Percentiles rank a stretch among this genome's conserved stretches.
phyloP scores from a whole-genome alignment of 73 alveolate species.

The Effrenium voratum region DNA sequence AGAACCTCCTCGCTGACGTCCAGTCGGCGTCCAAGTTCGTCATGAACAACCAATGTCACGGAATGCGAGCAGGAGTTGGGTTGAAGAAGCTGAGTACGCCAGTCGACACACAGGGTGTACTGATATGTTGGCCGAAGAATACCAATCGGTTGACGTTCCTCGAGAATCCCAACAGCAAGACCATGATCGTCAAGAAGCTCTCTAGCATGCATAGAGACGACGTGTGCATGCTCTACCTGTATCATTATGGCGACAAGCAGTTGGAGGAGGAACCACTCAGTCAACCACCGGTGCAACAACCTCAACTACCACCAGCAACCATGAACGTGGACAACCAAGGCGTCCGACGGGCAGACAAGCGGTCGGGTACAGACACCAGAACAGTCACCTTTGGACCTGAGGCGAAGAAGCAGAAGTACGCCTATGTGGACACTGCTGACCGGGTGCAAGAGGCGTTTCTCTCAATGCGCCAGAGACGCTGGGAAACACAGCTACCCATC shows the following conservation, averaged over 20 bases:
- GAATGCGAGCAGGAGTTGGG: background rate
- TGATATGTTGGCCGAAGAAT: background rate
- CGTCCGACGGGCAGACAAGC: too few relatives aligned
- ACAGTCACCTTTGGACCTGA: background rate
- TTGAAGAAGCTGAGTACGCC: background rate
- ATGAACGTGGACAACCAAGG: background rate
- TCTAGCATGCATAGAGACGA: background rate
- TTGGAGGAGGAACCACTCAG: background rate
- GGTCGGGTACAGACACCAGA: background rate
- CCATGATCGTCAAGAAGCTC: background rate
- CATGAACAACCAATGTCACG: background rate
- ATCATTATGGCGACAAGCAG: background rate
- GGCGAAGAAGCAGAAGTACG: constrained; percentile 1
- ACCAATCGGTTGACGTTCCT: background rate
- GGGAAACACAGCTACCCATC: background rate
- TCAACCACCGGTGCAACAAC: background rate
- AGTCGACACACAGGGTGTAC: background rate
- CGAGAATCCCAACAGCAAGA: background rate
- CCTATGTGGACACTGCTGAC: background rate
- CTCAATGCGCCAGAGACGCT: too few relatives aligned
- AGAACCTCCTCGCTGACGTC: background rate
- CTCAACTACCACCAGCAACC: background rate
- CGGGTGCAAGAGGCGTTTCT: background rate
- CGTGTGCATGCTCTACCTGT: background rate
- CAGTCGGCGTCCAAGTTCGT: background rate